Evolutionary conservation across 164 flowering plant genomes (phyloP).

Genomic region (Vitis cinerea): DNA sequence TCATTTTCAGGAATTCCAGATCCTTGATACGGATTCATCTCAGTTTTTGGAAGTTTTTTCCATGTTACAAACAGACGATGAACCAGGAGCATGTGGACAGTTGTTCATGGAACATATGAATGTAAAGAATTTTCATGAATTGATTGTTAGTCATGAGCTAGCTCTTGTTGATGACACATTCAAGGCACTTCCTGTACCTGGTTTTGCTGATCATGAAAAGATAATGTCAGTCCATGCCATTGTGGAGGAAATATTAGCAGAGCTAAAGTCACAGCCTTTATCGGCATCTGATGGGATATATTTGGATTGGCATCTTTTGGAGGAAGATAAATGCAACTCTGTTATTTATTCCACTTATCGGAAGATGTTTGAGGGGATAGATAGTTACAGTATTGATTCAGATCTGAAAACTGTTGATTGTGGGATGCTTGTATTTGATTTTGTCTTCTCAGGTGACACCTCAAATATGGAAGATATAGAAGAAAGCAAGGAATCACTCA

Average conservation of each 20-base stretch:
- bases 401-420: slow-evolving; percentile 22
- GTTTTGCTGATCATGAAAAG: slow-evolving; percentile 40
- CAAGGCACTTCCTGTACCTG: slow-evolving; percentile 76
- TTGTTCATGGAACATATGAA: slow-evolving; percentile 44
- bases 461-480: slow-evolving; percentile 16
- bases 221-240: slow-evolving; percentile 26
- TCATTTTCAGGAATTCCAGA: slow-evolving; percentile 57
- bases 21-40: slow-evolving; percentile 40
- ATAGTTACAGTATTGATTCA: slow-evolving; percentile 23
- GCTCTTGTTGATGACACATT: slow-evolving; percentile 66
- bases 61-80: slow-evolving; percentile 14
- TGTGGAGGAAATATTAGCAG: slow-evolving; percentile 38
- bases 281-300: slow-evolving; percentile 83
- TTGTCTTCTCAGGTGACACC: slow-evolving; percentile 38
- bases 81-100: slow-evolving; percentile 34
- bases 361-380: slow-evolving; percentile 37
- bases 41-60: slow-evolving; percentile 29
- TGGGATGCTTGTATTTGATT: slow-evolving; percentile 29
- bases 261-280: slow-evolving; percentile 44
- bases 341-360: slow-evolving; percentile 25
- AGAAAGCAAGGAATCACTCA: slow-evolving; percentile 34
- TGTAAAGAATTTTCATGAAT: slow-evolving; percentile 49
- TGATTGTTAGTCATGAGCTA: slow-evolving; percentile 68
- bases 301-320: slow-evolving; percentile 82
- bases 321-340: slow-evolving; percentile 42